These are phyloP conservation scores for Knufia petricola DNA, from an alignment of 2,329 filamentous ascomycete genomes.

Conservation along the genomic window DNA sequence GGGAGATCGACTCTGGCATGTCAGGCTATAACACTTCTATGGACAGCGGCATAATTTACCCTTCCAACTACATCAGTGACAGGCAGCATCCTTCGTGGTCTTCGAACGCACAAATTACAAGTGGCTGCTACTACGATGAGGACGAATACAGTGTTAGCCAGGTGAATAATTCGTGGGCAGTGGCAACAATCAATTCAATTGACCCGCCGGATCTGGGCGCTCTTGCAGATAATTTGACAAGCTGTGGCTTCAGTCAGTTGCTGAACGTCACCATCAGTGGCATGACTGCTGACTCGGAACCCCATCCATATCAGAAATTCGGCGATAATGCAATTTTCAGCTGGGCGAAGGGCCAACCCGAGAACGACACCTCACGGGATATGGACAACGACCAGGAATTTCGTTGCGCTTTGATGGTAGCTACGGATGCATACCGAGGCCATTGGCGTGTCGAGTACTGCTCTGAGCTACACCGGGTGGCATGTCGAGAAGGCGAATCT, in stretches of 20 bases:
- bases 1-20: conserved; percentile 49
- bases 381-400: conserved; percentile 26
- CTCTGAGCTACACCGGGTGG: conserved; percentile 39
- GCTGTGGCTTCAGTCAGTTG: conserved; percentile 52
- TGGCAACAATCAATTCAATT: conserved; percentile 21
- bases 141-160: conserved; percentile 32
- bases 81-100: conserved; percentile 17
- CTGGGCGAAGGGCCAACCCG: conserved; percentile 49
- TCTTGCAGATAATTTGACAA: conserved; percentile 36
- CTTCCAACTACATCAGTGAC: conserved; percentile 32
- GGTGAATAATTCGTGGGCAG: conserved; percentile 47
- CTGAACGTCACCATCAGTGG: conserved; percentile 48
- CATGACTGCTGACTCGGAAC: conserved; percentile 36
- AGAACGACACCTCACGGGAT: conserved; percentile 32
- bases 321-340: conserved; percentile 48
- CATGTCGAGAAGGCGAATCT: conserved; percentile 45
- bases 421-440: conserved; percentile 32
- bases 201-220: conserved; percentile 24
- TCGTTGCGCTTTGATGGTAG: conserved; percentile 49
- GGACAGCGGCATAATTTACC: conserved; percentile 47
- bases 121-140: conserved; percentile 46
- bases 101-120: conserved; percentile 34
- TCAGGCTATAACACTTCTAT: conserved; percentile 42
- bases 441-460: conserved; percentile 53
- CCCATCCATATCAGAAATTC: conserved; percentile 38